A percentile compares a stretch with the other conserved stretches of the same genome.
phyloP scores from a whole-genome alignment of 2,329 filamentous ascomycete genomes.

The Stagonosporopsis rhizophila region DNA sequence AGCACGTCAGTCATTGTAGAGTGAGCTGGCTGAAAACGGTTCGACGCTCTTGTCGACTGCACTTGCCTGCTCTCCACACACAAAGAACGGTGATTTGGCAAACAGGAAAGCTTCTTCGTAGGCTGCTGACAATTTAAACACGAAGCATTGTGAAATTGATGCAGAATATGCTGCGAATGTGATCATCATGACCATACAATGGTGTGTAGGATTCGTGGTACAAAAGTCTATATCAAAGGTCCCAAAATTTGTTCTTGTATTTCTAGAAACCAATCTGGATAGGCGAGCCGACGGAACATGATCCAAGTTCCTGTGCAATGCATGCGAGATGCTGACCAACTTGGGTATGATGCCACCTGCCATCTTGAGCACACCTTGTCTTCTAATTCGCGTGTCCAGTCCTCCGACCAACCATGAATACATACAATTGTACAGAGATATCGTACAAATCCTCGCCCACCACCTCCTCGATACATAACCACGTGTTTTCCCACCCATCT shows the following conservation, averaged over 20 bases:
- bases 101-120: not conserved
- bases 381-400: not conserved
- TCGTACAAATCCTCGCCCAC: not conserved
- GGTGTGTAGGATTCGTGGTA: too few relatives aligned
- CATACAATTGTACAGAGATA: not conserved
- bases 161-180: not conserved
- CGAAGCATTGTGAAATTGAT: not conserved
- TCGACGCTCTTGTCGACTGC: too few relatives aligned
- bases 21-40: too few relatives aligned
- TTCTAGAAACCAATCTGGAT: not conserved
- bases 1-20: too few relatives aligned
- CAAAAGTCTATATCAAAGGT: too few relatives aligned
- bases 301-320: not conserved
- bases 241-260: too few relatives aligned
- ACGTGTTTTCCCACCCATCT: not conserved
- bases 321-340: not conserved
- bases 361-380: not conserved
- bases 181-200: too few relatives aligned
- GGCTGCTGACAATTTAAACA: not conserved
- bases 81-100: too few relatives aligned
- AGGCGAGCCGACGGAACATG: not conserved
- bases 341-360: not conserved
- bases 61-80: too few relatives aligned
- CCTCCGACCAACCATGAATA: not conserved
- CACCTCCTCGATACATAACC: too few relatives aligned